These are phyloP conservation scores for Ascochyta rabiei DNA, from an alignment of 2,329 filamentous ascomycete species.

Conservation along the genomic window DNA sequence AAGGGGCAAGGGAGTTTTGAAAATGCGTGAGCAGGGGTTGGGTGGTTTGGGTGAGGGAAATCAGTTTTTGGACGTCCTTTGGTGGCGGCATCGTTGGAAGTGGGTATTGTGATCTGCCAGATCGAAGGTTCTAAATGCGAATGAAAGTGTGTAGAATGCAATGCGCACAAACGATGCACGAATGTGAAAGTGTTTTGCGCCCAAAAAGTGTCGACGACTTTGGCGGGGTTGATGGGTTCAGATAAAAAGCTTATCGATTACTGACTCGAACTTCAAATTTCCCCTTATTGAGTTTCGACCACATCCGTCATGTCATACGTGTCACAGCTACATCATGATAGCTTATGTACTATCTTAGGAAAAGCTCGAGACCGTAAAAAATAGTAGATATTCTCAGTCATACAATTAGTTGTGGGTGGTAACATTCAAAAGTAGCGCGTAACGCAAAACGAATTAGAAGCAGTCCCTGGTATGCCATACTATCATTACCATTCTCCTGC, in stretches of 20 bases:
- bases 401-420: no score
- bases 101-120: background rate
- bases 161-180: background rate
- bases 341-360: no score
- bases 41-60: constrained; percentile 45
- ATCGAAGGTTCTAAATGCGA: background rate
- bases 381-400: no score
- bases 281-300: no score
- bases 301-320: no score
- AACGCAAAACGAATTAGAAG: no score
- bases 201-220: constrained; percentile 2
- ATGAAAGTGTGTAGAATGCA: background rate
- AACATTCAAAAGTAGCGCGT: no score
- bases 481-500: no score
- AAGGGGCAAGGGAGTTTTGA: constrained; percentile 41
- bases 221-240: constrained; percentile 2
- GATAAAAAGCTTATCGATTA: constrained; percentile 15
- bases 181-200: background rate
- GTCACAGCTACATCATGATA: no score
- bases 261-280: background rate
- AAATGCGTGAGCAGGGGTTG: constrained; percentile 46
- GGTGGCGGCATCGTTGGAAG: constrained; percentile 6
- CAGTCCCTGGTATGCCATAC: no score
- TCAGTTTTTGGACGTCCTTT: constrained; percentile 37
- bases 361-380: no score